Evolutionary conservation across 2,329 filamentous ascomycete species (phyloP), one percentile per base, ranked within the genome.

Genomic region (Ophiosphaerella herpotricha): DNA sequence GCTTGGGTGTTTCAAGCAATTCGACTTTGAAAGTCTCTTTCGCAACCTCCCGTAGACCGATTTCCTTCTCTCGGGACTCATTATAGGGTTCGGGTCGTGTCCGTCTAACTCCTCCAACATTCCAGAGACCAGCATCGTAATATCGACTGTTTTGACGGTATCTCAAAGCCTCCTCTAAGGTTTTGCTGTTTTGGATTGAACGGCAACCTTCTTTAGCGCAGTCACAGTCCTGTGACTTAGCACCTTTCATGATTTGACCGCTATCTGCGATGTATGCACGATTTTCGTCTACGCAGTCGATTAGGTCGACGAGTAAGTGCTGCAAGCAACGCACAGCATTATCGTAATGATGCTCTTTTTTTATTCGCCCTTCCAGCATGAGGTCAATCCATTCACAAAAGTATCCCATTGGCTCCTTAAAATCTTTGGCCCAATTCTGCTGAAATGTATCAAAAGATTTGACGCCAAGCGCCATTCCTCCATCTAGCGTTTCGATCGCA

Each of bases 301-400:
- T 24, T 2, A 46, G 24, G 14, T 46, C 43, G 4, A 46, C 43
- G n/a, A 46, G 43, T 3, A 32, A 11, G n/a, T 46, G 43, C 43
- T 46, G 43, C 9, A 33, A 3, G 43, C 12, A 11, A 7, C 43
- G 43, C 16, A 45, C 4, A 8, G 43, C 23, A 21, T 24, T 26
- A 14, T 39, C 35, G 7, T 16, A 13, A 7, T 3, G 5, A 11
- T 1, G 2, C 4, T 32, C 1, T 4, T 39, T 21, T 2, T 32
- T 18, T n/a, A 32, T 24, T 11, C 43, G 34, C 11, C 14, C 43
- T 11, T 32, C 23, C 14, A 39, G 24, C 43, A 46, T 39, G 7
- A 31, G 8, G 36, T 46, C 43, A 12, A 46, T 39, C 36, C 43
- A 39, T 23, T 46, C 23, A 24, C 43, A 46, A 26, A 46, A 46